Evolutionary conservation across 495 filamentous ascomycete genomes (phyloP), one percentile per base, ranked within the genome.

Genomic region (Penicillium lagena): DNA sequence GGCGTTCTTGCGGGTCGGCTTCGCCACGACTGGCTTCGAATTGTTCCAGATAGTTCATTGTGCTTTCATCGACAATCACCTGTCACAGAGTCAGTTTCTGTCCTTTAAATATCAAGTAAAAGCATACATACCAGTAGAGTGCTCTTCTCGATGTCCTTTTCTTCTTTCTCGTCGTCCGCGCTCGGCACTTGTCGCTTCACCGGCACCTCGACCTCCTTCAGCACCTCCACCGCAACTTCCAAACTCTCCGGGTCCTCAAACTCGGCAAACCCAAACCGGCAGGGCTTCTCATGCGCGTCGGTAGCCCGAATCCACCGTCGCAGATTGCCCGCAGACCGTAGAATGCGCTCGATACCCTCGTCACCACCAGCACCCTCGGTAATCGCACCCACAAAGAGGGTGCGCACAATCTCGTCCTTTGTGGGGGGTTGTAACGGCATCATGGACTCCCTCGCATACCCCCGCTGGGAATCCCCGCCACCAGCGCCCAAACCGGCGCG

Each of bases 211-310:
- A 98, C 73, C 57, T 90, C 85, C 67, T 80, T 84, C 56, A 96
- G 78, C 37, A 91, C 80, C 66, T 95, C 89, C 45, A 89, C 82
- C 43, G 91, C 93, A 40, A 83, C 83, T 67, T 81, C 81, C 52
- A 99, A 75, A 53, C 89, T 90, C 60, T 95, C 86, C 29, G 85
- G 80, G 67, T 97, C 90, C 47, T 95, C 91, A 68, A 86, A 99
- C 69, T 97, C 90, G 47, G 90, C 93, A 69, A 99, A 97, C 32
- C 93, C 94, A 70, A 97, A 97, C 42, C 81, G 80, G 60, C 83
- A 87, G 37, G 82, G 80, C 71, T 94, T 95, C 39, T 85, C 80
- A 51, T 94, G 84, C 29, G 86, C 83, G 65, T 93, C 81, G 29
- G 80, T 83, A 22, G 83, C 85, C 57, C 88, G 74, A 41, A 86